Percentiles rank a stretch among this genome's conserved stretches.
Evolutionary conservation across 169 alveolate species (phyloP).

Genomic region (Plasmodium yoelii): DNA sequence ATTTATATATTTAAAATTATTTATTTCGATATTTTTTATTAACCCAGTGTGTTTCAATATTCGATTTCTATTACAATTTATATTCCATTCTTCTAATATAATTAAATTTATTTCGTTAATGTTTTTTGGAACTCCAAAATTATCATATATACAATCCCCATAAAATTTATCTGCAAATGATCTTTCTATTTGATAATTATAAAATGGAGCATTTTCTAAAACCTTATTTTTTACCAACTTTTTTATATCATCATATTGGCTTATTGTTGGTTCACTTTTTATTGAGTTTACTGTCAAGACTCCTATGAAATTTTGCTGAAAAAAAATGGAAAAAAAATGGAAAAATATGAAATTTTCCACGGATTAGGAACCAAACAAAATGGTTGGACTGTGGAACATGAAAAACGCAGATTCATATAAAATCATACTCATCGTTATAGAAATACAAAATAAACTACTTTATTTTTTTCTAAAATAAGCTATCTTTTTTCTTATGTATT

Average conservation of each 20-base stretch:
- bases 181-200: conserved; percentile 77
- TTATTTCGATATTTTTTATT: conserved; percentile 46
- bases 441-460: no score
- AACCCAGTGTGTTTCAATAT: conserved; percentile 47
- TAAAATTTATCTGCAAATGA: conserved; percentile 82
- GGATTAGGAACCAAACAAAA: background rate
- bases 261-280: conserved; percentile 62
- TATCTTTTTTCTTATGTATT: no score
- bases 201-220: conserved; percentile 50
- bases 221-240: conserved; percentile 59
- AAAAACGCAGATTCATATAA: background rate
- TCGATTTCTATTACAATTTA: conserved; percentile 73
- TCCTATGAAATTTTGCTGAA: conserved; percentile 41
- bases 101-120: conserved; percentile 69
- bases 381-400: conserved; percentile 34
- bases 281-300: conserved; percentile 45
- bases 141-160: conserved; percentile 86
- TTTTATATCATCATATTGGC: conserved; percentile 79
- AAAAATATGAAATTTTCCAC: background rate
- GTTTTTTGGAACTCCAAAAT: conserved; percentile 78
- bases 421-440: no score
- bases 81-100: conserved; percentile 75
- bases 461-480: no score
- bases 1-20: conserved; percentile 71
- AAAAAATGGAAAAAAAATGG: conserved; percentile 1